Evolutionary conservation across 2,329 filamentous ascomycete species (phyloP), one percentile per base, ranked within the genome.

Genomic region (Epichloe scottii): DNA sequence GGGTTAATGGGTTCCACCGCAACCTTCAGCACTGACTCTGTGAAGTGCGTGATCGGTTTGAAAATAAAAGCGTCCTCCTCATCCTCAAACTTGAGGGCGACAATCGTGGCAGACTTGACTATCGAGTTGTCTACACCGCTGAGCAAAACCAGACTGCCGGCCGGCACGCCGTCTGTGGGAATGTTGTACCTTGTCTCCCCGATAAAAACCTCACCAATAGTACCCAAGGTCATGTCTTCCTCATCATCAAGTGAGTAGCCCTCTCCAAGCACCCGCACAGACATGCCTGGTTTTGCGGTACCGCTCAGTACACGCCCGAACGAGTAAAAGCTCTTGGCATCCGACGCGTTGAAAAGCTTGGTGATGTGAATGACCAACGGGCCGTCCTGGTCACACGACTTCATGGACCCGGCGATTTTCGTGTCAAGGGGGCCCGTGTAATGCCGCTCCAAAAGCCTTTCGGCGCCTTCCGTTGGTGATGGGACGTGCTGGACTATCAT

Each of bases 1-100:
- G 93, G 93, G 65, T 97, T 98, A 67, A 98, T 93, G 1, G 93
- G 93, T 70, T 98, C 93, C 8, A 98, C 91, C 0, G 93, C 93
- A 35, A 98, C 86, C 71, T 98, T 98, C 68, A 98, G 86, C 1
- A 98, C 90, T 1, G 91, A 96, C 66, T 98, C 89, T 34, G 93
- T 97, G 69, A 97, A 95, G 70, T 98, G 93, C 8, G 83, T 82
- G 54, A 98, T 79, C 0, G 93, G 91, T 56, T 83, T 85, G 78
- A 98, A 97, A 62, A 98, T 95, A 67, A 94, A 94, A 0, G 88
- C 89, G 55, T 95, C 89, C 66, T 97, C 91, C 45, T 93, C 82
- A 49, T 94, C 85, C 26, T 89, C 85, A 8, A 95, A 76, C 57
- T 82, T 85, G 39, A 82, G 80, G 1, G 89, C 81, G 33, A 98